Base-by-base conservation (phyloP, 805 yeast species). In the Kluyveromyces starmeri region DNA sequence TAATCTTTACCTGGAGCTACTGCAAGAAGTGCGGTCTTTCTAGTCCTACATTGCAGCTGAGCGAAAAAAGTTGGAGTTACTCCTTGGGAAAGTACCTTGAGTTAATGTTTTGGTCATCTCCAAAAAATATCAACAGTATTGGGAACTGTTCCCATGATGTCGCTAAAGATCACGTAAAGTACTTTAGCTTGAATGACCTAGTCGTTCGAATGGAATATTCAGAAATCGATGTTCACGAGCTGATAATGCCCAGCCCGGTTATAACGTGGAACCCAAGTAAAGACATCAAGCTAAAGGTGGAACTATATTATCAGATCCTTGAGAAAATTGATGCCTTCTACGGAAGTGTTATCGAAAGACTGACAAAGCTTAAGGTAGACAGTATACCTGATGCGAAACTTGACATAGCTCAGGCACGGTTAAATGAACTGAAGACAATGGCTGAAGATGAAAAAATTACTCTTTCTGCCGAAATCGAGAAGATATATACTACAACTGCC, bases 61-160 rank as follows among this genome's bases (percentile, higher is more conserved):
- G 83, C 47, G 89, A 85, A 32, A 77, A 77, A 25, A 78, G 96
- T 0, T 88, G 94, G 79, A 85, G 79, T 49, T 78, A 78, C 43
- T 89, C 97, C 0, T 79, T 92, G 58, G 98, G 97, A 0, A 94
- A 94, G 51, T 92, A 83, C 52, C 62, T 92, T 16, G 97, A 92
- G 60, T 62, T 88, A 15, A 65, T 81, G 20, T 88, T 88, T 52
- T 85, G 94, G 83, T 73, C 81, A 36, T 58, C 65, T 22, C 65
- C 62, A 13, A 61, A 75, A 24, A 64, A 71, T 10, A 63, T 75
- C 37, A 64, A 75, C 5, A 80, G 77, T 2, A 58, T 70, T 35
- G 81, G 79, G 1, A 66, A 70, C 14, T 92, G 98, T 55, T 58
- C 67, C 0, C 96, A 89, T 58, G 85, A 86, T 52, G 77, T 80